These are phyloP conservation scores for Zopfochytrium polystomum DNA, from an alignment of 371 early-diverging fungal genomes.

Conservation along the genomic window DNA sequence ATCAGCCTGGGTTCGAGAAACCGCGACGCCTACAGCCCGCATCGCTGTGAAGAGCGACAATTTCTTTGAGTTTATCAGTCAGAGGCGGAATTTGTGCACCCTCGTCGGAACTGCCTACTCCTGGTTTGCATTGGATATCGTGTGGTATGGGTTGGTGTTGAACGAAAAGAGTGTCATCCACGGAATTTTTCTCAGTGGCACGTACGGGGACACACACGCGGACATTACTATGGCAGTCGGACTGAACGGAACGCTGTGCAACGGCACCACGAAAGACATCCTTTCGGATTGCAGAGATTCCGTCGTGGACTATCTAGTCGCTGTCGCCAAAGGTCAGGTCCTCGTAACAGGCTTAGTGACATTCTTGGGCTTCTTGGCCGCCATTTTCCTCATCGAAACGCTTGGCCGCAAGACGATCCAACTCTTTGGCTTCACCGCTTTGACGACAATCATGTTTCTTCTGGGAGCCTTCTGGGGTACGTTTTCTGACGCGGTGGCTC, in stretches of 20 bases:
- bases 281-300: conserved; percentile 19
- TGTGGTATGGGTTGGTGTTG: conserved; percentile 80
- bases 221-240: not conserved
- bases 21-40: not conserved
- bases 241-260: conserved; percentile 1
- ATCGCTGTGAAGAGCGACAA: conserved; percentile 13
- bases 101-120: conserved; percentile 68
- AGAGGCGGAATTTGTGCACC: conserved; percentile 72
- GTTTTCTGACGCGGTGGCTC: conserved; percentile 46
- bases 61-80: conserved; percentile 71
- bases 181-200: conserved; percentile 58
- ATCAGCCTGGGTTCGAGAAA: not conserved
- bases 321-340: conserved; percentile 51
- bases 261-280: conserved; percentile 17
- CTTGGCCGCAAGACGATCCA: conserved; percentile 80
- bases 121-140: conserved; percentile 82
- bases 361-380: conserved; percentile 65
- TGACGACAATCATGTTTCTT: conserved; percentile 69
- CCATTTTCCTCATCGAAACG: conserved; percentile 71
- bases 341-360: conserved; percentile 17
- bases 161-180: conserved; percentile 70
- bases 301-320: conserved; percentile 65
- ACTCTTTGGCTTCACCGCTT: conserved; percentile 61
- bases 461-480: conserved; percentile 36
- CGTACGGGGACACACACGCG: conserved; percentile 24